These are phyloP conservation scores for Nothophaeocryptopus gaeumannii DNA, from an alignment of 2,329 filamentous ascomycete species.

Conservation along the genomic window DNA sequence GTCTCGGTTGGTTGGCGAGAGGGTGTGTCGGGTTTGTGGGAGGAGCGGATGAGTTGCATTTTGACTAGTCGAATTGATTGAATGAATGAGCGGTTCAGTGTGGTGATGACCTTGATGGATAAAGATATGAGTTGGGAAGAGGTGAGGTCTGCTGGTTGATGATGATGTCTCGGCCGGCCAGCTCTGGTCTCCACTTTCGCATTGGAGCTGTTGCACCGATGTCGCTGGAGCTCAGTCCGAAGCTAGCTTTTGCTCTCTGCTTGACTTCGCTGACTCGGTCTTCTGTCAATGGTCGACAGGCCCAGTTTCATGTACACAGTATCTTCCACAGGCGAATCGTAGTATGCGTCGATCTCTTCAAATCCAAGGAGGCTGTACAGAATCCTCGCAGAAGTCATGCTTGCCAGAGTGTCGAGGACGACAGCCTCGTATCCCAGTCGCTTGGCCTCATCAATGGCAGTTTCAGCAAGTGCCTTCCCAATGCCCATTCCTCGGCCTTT, in stretches of 20 bases:
- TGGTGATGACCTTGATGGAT: too few relatives aligned
- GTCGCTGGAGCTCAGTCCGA: too few relatives aligned
- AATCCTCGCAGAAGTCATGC: slow-evolving; percentile 50
- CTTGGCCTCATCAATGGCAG: slow-evolving; percentile 46
- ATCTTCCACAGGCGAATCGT: slow-evolving; percentile 53
- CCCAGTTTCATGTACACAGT: slow-evolving; percentile 50
- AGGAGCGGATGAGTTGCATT: slow-evolving; percentile 30
- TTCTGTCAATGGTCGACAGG: too few relatives aligned
- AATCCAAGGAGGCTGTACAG: slow-evolving; percentile 55
- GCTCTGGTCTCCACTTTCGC: slow-evolving; percentile 1
- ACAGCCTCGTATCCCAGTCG: slow-evolving; percentile 52
- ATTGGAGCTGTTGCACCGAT: too few relatives aligned
- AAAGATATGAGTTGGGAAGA: not conserved
- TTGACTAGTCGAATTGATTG: slow-evolving; percentile 1
- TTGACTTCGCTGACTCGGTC: too few relatives aligned
- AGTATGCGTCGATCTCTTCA: slow-evolving; percentile 52
- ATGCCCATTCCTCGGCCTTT: slow-evolving; percentile 50
- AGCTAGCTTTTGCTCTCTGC: too few relatives aligned
- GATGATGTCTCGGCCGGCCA: not conserved
- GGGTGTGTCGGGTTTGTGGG: slow-evolving; percentile 27
- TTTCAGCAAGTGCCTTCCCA: slow-evolving; percentile 48
- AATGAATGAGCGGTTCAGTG: too few relatives aligned
- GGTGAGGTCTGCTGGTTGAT: too few relatives aligned
- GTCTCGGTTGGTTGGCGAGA: slow-evolving; percentile 30
- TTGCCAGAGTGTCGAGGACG: slow-evolving; percentile 55